Evolutionary conservation across 768 basidiomycete genomes (phyloP).

Genomic region (Boletales sp.): DNA sequence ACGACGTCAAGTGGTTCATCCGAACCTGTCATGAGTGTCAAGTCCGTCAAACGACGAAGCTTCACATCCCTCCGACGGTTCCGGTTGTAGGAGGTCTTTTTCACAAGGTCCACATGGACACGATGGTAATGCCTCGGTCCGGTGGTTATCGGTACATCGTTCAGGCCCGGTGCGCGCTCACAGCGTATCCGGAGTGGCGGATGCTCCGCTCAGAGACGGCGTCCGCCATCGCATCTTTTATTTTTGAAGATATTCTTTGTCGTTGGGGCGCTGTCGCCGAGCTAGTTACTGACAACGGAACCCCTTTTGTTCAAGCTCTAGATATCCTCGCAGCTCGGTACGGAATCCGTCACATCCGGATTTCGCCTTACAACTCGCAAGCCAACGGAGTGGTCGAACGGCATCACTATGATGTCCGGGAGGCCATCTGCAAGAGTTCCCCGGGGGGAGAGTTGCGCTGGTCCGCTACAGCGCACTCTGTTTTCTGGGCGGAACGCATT

Average conservation of each 20-base stretch:
- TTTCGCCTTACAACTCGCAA: constrained; percentile 40
- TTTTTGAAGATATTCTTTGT: constrained; percentile 22
- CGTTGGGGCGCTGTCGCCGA: constrained; percentile 36
- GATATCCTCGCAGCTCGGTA: constrained; percentile 24
- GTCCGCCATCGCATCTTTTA: not conserved
- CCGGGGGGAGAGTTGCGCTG: too few species aligned
- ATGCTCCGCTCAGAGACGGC: constrained; percentile 28
- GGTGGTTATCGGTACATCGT: constrained; percentile 13
- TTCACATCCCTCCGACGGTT: constrained; percentile 12
- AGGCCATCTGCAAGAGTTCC: too few species aligned
- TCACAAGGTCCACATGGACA: constrained; percentile 1
- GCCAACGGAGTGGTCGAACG: too few species aligned
- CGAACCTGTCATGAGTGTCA: constrained; percentile 33
- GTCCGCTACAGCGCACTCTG: too few species aligned
- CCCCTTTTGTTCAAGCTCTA: constrained; percentile 25
- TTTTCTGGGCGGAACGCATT: too few species aligned
- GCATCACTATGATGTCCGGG: too few species aligned
- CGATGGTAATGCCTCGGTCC: not conserved
- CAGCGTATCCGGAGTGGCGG: constrained; percentile 19
- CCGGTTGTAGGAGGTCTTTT: constrained; percentile 7
- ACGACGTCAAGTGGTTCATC: constrained; percentile 27
- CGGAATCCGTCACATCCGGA: constrained; percentile 36
- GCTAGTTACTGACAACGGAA: constrained; percentile 43
- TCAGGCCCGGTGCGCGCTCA: not conserved
- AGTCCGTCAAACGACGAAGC: constrained; percentile 22